Percentiles rank a stretch among this genome's conserved stretches.
These are phyloP conservation scores for Erysimum cheiranthoides DNA, from an alignment of 345 rosid genomes.

Conservation along the genomic window DNA sequence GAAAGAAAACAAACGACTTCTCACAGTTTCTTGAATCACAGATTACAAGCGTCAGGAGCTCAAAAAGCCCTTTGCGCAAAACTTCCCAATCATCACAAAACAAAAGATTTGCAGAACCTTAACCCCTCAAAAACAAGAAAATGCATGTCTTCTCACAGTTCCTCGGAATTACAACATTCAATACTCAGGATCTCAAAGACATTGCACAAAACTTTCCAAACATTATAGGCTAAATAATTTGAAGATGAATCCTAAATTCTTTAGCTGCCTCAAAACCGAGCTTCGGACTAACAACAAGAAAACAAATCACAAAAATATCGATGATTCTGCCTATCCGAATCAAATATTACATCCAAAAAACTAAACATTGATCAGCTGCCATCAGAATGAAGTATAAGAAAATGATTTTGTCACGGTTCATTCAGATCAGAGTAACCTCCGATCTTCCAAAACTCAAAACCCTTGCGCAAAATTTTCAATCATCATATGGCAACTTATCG, in stretches of 20 bases:
- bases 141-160: slow-evolving; percentile 14
- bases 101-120: not conserved
- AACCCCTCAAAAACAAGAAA: not conserved
- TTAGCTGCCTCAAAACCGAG: not conserved
- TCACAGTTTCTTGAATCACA: slow-evolving; percentile 19
- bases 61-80: slow-evolving; percentile 38
- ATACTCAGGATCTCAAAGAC: slow-evolving; percentile 31
- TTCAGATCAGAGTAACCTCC: slow-evolving; percentile 28
- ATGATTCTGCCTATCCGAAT: not conserved
- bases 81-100: slow-evolving; percentile 32
- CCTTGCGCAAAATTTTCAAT: slow-evolving; percentile 47
- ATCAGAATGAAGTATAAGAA: slow-evolving; percentile 36
- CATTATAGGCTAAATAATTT: slow-evolving; percentile 23
- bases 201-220: slow-evolving; percentile 22
- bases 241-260: not conserved
- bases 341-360: too few species aligned
- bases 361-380: slow-evolving; percentile 44
- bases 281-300: not conserved
- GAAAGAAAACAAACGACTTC: not conserved
- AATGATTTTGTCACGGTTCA: slow-evolving; percentile 38
- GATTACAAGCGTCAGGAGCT: too few species aligned
- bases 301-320: too few species aligned
- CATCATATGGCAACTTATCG: slow-evolving; percentile 43
- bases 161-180: not conserved
- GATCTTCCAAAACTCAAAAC: slow-evolving; percentile 43